Percentiles rank a stretch among this genome's conserved stretches.
phyloP scores from a whole-genome alignment of 805 yeast genomes.

The Komagataella pastoris region DNA sequence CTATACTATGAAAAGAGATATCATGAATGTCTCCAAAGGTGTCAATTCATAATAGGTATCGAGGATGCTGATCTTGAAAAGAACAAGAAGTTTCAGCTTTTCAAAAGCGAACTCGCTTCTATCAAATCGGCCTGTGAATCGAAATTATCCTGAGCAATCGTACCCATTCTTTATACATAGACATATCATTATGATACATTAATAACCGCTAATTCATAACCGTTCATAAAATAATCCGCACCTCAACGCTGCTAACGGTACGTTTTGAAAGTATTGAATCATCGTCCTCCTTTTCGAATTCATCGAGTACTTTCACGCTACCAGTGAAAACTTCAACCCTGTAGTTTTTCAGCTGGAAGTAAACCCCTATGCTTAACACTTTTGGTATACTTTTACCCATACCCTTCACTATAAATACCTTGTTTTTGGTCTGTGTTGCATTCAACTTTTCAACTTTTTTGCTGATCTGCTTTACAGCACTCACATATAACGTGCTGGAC shows the following conservation, averaged over 20 bases:
- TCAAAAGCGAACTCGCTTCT: neutral
- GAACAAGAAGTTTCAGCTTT: neutral
- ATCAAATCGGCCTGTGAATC: neutral
- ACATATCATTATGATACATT: neutral
- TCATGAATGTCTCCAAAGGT: slow-evolving; percentile 30
- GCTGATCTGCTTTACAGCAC: slow-evolving; percentile 55
- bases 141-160: neutral
- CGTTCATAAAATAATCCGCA: slow-evolving; percentile 13
- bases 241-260: slow-evolving; percentile 33
- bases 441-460: slow-evolving; percentile 33
- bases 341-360: slow-evolving; percentile 39
- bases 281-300: slow-evolving; percentile 24
- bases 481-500: slow-evolving; percentile 54
- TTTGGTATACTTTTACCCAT: slow-evolving; percentile 66
- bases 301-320: slow-evolving; percentile 62
- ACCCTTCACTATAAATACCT: slow-evolving; percentile 48
- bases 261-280: slow-evolving; percentile 25
- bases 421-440: slow-evolving; percentile 12
- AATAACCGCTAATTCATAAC: neutral
- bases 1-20: slow-evolving; percentile 46
- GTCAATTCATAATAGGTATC: slow-evolving; percentile 10
- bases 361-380: slow-evolving; percentile 46
- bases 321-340: slow-evolving; percentile 50
- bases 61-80: neutral
- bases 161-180: neutral